Base-by-base conservation (phyloP, 208 protist species). In the Spongospora subterranea region DNA sequence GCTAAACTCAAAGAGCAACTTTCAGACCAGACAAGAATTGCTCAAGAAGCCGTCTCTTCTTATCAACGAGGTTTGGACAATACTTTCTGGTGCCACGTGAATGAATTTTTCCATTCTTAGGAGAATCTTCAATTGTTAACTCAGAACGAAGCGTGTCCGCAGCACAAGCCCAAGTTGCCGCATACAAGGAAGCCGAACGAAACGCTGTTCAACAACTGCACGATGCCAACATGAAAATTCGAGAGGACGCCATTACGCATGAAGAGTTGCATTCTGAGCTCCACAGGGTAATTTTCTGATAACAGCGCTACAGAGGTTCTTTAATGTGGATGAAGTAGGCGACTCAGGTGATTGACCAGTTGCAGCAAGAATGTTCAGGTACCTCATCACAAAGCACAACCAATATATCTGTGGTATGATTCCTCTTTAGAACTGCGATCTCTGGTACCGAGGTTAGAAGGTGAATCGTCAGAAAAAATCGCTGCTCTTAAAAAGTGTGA, bases 111-210 rank as follows among this genome's bases (percentile, higher is more conserved):
- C 17, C 6, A 43, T 82, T 20, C 71, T 43, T 82, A 82, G 71
- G 40, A 20, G 71, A 35, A n/a, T 6, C 6, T 20, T 6, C 71
- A 13, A n/a, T 82, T 35, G 17, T 40, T 40, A 6, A 43, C 35
- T 6, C 71, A 45, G 71, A 82, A 35, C 71, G 71, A 43, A n/a
- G 17, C 17, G 71, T n/a, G n/a, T 6, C 6, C 6, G 71, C 71
- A 35, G 6, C 11, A 6, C 6, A n/a, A 35, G 35, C 40, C 6
- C 71, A 82, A 35, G n/a, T 13, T 43, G 71, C 6, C 6, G 71
- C 71, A 6, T n/a, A 82, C n/a, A 82, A 82, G n/a, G 71, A 35
- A 43, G 71, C 71, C 6, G 71, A 82, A n/a, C 71, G 71, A 6
- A 20, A 6, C n/a, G 71, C 71, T 35, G 6, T 45, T 6, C 17